Conservation (phyloP, 441 rosid genomes). For the Euphorbia corollata region DNA sequence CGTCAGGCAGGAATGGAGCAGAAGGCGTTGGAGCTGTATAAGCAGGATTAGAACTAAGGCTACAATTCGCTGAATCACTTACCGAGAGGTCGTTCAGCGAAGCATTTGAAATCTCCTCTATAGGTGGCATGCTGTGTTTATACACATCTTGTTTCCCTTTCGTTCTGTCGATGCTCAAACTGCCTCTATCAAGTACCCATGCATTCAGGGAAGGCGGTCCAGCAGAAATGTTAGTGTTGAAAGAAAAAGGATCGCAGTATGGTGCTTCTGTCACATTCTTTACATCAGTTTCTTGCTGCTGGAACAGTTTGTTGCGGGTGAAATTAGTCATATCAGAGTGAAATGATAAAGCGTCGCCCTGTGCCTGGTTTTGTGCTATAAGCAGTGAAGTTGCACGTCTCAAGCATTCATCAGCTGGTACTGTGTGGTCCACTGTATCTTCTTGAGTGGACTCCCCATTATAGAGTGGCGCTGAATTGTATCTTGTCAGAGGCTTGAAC, state of each 20-base stretch:
- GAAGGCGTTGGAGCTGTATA: slow-evolving; percentile 72
- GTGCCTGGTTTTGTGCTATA: slow-evolving; percentile 44
- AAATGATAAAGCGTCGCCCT: slow-evolving; percentile 31
- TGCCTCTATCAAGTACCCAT: slow-evolving; percentile 55
- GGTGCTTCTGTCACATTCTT: slow-evolving; percentile 25
- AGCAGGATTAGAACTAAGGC: slow-evolving; percentile 21
- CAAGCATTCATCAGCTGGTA: slow-evolving; percentile 58
- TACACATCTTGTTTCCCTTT: slow-evolving; percentile 29
- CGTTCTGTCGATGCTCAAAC: slow-evolving; percentile 32
- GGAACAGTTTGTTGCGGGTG: slow-evolving; percentile 26
- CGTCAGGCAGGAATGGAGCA: slow-evolving; percentile 82
- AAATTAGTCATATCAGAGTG: slow-evolving; percentile 43
- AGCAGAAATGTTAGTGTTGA: slow-evolving; percentile 33
- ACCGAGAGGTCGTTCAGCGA: slow-evolving; percentile 50
- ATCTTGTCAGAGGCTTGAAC: slow-evolving; percentile 76
- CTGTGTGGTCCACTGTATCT: slow-evolving; percentile 28
- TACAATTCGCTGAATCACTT: slow-evolving; percentile 25
- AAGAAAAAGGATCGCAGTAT: slow-evolving; percentile 27
- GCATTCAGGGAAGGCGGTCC: slow-evolving; percentile 84
- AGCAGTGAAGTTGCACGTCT: slow-evolving; percentile 64
- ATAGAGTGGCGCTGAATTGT: slow-evolving; percentile 73
- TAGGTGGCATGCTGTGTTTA: slow-evolving; percentile 39
- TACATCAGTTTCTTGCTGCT: slow-evolving; percentile 30
- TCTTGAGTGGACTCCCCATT: slow-evolving; percentile 28
- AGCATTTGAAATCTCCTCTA: slow-evolving; percentile 46